Base-by-base conservation (phyloP, 768 basidiomycete genomes). In the Leccinum longicurvipes region DNA sequence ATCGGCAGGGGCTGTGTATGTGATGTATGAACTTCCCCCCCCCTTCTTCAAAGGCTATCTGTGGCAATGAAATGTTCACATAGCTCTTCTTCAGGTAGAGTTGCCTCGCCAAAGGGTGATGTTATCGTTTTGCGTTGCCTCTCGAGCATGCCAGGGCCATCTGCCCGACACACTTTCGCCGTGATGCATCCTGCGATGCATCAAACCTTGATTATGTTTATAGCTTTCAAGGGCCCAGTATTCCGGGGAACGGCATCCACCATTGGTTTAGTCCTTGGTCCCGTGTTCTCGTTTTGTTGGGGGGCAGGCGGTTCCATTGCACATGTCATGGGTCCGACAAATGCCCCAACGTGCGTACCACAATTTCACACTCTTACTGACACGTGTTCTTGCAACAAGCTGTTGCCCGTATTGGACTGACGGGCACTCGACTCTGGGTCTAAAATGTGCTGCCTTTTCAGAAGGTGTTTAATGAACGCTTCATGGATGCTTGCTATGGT, bases 231-330 rank as follows among this genome's bases (percentile, higher is more conserved):
- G n/a, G 23, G 24, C 14, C 21, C 53, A 39, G n/a, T 55, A 34
- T 66, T 55, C 66, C 61, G 64, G 61, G 59, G 61, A 57, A 59
- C 32, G 55, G 8, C 23, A 49, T 10, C 29, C 15, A 12, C 42
- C 58, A 45, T 54, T 41, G 34, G 52, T 41, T 55, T 46, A 53
- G 47, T 41, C 32, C 15, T 42, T 57, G 44, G 21, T 36, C 54
- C 24, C 64, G 32, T 51, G 48, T 53, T 54, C 44, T 27, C 25
- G 17, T 51, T 44, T 52, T 50, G 2, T 57, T 36, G 32, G 24
- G 29, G 47, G 31, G 27, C 36, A 17, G 34, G 11, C 9, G 5
- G 47, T 60, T 47, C 51, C 24, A 34, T 48, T 25, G 39, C 56
- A 39, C 27, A 27, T 41, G 3, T 27, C 39, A 31, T 55, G 32